These are phyloP conservation scores for Rhizopogon roseolus DNA, from an alignment of 768 basidiomycete species.

Conservation along the genomic window DNA sequence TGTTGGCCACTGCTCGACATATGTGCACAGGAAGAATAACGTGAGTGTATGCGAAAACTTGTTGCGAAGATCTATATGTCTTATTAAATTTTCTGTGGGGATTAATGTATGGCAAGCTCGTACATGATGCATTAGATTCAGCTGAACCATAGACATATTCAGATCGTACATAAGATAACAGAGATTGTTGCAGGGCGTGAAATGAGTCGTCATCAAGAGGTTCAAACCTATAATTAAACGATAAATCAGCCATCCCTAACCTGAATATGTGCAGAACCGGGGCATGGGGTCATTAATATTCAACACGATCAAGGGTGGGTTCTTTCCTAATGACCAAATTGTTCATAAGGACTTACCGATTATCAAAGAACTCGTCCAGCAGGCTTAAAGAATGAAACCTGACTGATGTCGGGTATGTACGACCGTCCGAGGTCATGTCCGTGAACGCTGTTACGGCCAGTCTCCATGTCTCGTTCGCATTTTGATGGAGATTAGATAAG, in stretches of 20 bases:
- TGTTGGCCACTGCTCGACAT: slow-evolving; percentile 79
- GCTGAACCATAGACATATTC: slow-evolving; percentile 86
- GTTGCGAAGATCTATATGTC: slow-evolving; percentile 74
- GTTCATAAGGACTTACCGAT: slow-evolving; percentile 70
- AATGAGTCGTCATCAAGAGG: slow-evolving; percentile 68
- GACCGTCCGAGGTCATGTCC: slow-evolving; percentile 54
- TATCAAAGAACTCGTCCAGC: slow-evolving; percentile 78
- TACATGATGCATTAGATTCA: slow-evolving; percentile 78
- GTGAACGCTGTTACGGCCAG: slow-evolving; percentile 74
- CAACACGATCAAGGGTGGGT: not conserved
- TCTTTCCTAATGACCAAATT: not conserved
- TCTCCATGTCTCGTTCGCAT: slow-evolving; percentile 73
- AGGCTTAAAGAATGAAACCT: slow-evolving; percentile 80
- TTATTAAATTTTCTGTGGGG: slow-evolving; percentile 11
- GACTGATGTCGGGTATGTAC: slow-evolving; percentile 66
- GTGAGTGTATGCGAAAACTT: slow-evolving; percentile 92
- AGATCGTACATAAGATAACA: slow-evolving; percentile 78
- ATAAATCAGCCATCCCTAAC: slow-evolving; percentile 6
- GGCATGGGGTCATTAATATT: not conserved
- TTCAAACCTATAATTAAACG: slow-evolving; percentile 43
- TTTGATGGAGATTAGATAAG: slow-evolving; percentile 71
- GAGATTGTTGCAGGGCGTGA: slow-evolving; percentile 65
- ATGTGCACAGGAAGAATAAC: slow-evolving; percentile 84
- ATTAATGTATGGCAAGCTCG: slow-evolving; percentile 30
- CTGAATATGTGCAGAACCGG: not conserved